Conservation (phyloP, 2,329 filamentous ascomycete species). For the Thielaviopsis euricoi region DNA sequence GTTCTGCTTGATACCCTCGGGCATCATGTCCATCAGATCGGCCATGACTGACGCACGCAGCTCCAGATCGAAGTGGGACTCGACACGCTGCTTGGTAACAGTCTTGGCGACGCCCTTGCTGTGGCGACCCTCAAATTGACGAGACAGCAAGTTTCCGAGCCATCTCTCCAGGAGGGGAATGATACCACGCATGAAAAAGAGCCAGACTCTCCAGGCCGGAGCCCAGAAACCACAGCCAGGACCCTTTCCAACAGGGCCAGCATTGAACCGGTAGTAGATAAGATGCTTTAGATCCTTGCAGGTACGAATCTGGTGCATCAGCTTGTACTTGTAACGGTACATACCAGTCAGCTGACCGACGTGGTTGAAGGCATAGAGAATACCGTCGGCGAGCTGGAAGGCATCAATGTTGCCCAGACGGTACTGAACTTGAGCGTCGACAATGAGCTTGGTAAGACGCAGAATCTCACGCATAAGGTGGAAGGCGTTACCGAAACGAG, state of each 20-base stretch:
- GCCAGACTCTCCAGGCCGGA: constrained; percentile 94
- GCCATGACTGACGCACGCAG: constrained; percentile 97
- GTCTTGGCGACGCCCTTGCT: constrained; percentile 99
- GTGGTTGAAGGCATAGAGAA: constrained; percentile 98
- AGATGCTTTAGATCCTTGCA: constrained; percentile 99
- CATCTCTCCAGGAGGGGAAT: constrained; percentile 92
- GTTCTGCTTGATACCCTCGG: constrained; percentile 97
- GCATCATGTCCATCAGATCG: constrained; percentile 99
- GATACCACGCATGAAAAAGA: constrained; percentile 98
- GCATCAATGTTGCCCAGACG: constrained; percentile 95
- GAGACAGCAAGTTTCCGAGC: constrained; percentile 89
- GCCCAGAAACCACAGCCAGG: constrained; percentile 99
- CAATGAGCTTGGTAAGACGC: constrained; percentile 88
- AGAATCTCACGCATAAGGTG: constrained; percentile 97
- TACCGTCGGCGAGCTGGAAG: constrained; percentile 95
- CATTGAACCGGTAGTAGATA: constrained; percentile 98
- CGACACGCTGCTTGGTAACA: constrained; percentile 95
- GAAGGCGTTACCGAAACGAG: constrained; percentile 96
- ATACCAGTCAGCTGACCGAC: constrained; percentile 96
- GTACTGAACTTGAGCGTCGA: constrained; percentile 96
- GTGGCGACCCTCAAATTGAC: constrained; percentile 95
- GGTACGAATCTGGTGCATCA: constrained; percentile 98
- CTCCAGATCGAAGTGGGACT: constrained; percentile 96
- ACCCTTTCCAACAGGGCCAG: constrained; percentile 88
- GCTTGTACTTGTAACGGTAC: constrained; percentile 99